Base-by-base conservation (phyloP, 768 basidiomycete species). In the Atractiella rhizophila region DNA sequence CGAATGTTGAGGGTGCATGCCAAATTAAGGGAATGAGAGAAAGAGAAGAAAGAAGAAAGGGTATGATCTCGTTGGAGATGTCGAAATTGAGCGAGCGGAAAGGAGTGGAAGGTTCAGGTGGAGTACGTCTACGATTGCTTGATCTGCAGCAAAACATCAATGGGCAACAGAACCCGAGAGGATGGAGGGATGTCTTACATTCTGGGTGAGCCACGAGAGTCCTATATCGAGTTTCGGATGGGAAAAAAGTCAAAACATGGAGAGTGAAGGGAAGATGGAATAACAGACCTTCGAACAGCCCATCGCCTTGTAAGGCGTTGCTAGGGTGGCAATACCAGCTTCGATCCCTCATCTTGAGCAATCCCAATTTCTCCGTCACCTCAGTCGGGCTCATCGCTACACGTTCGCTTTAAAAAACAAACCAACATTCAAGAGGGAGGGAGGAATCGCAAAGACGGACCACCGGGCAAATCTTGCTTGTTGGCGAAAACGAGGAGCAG, bases 251-350 rank as follows among this genome's bases (percentile, higher is more conserved):
- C 29, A 4, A 2, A 16, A 31, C 20, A 8, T 15, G 12, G 13
- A 31, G 4, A 29, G 10, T 35, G 21, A 19, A 1, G 23, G n/a
- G n/a, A n/a, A n/a, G n/a, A n/a, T n/a, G n/a, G n/a, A 46, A 13
- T 27, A 28, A 46, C 54, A 20, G 23, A 31, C 88, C 88, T 60
- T 96, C 88, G 51, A 94, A 88, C 15, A 96, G 66, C 42, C 88
- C 88, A 59, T 94, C 88, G 24, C 88, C 88, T 21, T 39, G 41
- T 13, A 48, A 27, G 30, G 60, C 70, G 52, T 60, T 88, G 78
- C 85, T 91, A 37, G 88, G 88, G 63, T 96, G 88, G 39, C 94
- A 86, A 68, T 94, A 96, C 88, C 88, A 96, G 59, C 78, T 83
- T 46, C 88, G 68, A 55, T 94, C 86, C 45, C 81, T 74, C 88